Evolutionary conservation across 2,329 filamentous ascomycete species (phyloP).

Genomic region (Pyrenochaeta sp.): DNA sequence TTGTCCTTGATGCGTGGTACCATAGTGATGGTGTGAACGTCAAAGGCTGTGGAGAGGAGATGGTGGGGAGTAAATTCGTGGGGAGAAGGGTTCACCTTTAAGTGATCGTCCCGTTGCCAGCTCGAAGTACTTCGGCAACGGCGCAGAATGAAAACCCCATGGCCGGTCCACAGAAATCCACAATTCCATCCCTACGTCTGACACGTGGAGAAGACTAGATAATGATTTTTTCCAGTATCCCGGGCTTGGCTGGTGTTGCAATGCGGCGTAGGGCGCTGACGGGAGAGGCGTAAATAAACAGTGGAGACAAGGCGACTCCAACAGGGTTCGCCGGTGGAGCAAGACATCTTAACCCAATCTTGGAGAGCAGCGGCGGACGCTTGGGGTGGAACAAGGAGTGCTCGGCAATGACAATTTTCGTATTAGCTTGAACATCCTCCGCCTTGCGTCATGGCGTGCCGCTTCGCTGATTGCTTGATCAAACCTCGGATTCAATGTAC

Average conservation of each 20-base stretch:
- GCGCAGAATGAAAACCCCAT: conserved; percentile 17
- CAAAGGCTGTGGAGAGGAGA: conserved; percentile 29
- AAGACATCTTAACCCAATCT: conserved; percentile 31
- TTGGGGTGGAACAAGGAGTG: conserved; percentile 32
- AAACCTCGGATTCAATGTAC: not conserved
- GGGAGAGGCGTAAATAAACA: conserved; percentile 37
- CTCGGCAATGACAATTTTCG: conserved; percentile 29
- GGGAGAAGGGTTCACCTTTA: conserved; percentile 34
- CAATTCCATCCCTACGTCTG: conserved; percentile 28
- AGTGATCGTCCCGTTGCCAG: conserved; percentile 26
- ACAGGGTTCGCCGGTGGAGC: conserved; percentile 34
- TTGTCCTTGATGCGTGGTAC: conserved; percentile 34
- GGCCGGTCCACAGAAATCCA: conserved; percentile 29
- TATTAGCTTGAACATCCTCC: conserved; percentile 27
- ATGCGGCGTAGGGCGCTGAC: conserved; percentile 28
- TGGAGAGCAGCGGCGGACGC: conserved; percentile 29
- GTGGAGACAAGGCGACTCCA: conserved; percentile 36
- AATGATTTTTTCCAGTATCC: conserved; percentile 38
- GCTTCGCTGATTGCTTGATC: not conserved
- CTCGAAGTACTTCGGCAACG: conserved; percentile 24
- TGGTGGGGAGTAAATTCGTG: conserved; percentile 27
- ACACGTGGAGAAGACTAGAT: conserved; percentile 40
- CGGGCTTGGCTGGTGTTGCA: conserved; percentile 41
- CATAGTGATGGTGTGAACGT: conserved; percentile 29
- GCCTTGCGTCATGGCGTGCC: conserved; percentile 31